Conservation (phyloP, 2,329 filamentous ascomycete genomes). For the Neoscytalidium dimidiatum region DNA sequence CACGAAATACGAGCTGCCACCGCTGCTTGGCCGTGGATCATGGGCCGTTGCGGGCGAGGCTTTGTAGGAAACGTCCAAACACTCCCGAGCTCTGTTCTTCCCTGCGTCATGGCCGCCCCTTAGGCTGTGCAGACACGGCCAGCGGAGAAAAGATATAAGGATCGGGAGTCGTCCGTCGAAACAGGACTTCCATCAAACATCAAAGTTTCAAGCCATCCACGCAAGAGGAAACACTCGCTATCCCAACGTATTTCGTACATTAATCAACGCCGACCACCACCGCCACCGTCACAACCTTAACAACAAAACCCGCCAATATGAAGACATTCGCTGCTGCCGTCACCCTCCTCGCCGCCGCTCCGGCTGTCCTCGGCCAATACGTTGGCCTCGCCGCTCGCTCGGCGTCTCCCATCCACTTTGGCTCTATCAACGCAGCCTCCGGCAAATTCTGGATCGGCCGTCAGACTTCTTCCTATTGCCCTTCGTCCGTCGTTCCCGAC, state of each 20-base stretch:
- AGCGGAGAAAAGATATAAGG: slow-evolving; percentile 1
- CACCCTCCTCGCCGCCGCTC: slow-evolving; percentile 27
- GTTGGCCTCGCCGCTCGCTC: slow-evolving; percentile 47
- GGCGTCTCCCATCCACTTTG: slow-evolving; percentile 52
- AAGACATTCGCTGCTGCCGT: slow-evolving; percentile 35
- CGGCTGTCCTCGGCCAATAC: slow-evolving; percentile 35
- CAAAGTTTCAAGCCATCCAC: not conserved
- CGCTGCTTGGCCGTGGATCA: slow-evolving; percentile 1
- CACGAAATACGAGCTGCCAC: slow-evolving; percentile 15
- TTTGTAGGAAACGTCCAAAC: not conserved
- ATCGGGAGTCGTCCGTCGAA: not conserved
- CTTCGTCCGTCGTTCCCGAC: slow-evolving; percentile 36
- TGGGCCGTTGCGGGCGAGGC: not conserved
- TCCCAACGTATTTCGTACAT: not conserved
- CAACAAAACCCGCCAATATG: slow-evolving; percentile 27
- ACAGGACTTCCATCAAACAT: not conserved
- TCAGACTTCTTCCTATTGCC: slow-evolving; percentile 52
- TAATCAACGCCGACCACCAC: not conserved
- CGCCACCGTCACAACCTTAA: no score
- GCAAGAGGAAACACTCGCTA: not conserved
- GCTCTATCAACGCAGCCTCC: slow-evolving; percentile 49
- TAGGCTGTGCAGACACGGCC: not conserved
- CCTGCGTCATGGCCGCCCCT: slow-evolving; percentile 8
- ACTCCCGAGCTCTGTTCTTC: not conserved
- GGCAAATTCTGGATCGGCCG: slow-evolving; percentile 54